These are phyloP conservation scores for Sporothrix luriei DNA, from an alignment of 2,329 filamentous ascomycete species.

Conservation along the genomic window DNA sequence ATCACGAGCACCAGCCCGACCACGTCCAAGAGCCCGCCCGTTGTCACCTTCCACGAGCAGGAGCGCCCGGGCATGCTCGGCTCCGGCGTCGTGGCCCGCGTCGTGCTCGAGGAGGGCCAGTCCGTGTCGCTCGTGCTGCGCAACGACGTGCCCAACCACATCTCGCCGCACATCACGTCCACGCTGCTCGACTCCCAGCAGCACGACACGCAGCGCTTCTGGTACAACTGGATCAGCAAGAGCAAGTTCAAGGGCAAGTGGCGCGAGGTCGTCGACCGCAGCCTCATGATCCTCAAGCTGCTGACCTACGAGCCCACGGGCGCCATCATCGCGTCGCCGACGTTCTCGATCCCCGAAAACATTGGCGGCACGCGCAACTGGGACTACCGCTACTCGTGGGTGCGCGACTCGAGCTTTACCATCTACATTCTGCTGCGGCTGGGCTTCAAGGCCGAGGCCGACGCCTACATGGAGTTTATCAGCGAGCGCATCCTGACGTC, in stretches of 20 bases:
- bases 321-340: conserved; percentile 74
- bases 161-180: conserved; percentile 61
- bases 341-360: conserved; percentile 75
- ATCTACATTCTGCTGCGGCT: conserved; percentile 76
- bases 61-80: conserved; percentile 57
- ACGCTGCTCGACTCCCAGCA: conserved; percentile 63
- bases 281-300: conserved; percentile 73
- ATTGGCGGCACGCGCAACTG: conserved; percentile 68
- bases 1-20: background rate
- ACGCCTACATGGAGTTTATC: conserved; percentile 78
- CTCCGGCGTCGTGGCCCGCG: conserved; percentile 63
- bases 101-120: conserved; percentile 66
- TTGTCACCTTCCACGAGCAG: conserved; percentile 59
- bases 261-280: conserved; percentile 70
- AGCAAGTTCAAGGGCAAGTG: conserved; percentile 72
- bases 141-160: conserved; percentile 61
- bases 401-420: conserved; percentile 75
- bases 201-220: conserved; percentile 69
- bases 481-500: conserved; percentile 68
- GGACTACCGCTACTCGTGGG: conserved; percentile 79
- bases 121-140: conserved; percentile 69
- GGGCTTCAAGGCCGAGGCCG: conserved; percentile 73
- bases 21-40: conserved; percentile 47
- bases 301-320: conserved; percentile 78
- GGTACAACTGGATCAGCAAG: conserved; percentile 72